phyloP scores from a whole-genome alignment of 108 stramenopile genomes.

The Pseudonitzschia multiseries region DNA sequence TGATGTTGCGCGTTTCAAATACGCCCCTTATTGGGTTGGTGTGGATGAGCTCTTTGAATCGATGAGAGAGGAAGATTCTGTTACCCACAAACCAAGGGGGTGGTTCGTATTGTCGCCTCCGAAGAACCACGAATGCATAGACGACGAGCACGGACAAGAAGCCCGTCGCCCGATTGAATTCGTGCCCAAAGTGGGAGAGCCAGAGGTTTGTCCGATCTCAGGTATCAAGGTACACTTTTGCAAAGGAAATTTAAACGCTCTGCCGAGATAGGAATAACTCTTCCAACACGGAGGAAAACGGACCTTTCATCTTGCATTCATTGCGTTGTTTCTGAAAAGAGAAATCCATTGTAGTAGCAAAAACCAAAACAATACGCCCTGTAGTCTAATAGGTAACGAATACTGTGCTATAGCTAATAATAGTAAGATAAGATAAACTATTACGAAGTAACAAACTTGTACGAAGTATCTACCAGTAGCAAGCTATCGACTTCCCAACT shows the following conservation, averaged over 20 bases:
- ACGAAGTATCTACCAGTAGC: too few species aligned
- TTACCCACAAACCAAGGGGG: slow-evolving; percentile 79
- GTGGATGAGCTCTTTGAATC: slow-evolving; percentile 52
- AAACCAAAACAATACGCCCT: too few species aligned
- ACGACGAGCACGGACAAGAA: slow-evolving; percentile 22
- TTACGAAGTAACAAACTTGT: too few species aligned
- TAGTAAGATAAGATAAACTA: too few species aligned
- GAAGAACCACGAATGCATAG: slow-evolving; percentile 19
- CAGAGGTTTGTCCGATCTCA: slow-evolving; percentile 59
- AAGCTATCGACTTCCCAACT: too few species aligned
- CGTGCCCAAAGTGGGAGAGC: slow-evolving; percentile 60
- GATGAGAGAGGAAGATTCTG: slow-evolving; percentile 66
- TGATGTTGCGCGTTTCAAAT: slow-evolving; percentile 92
- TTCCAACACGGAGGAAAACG: background rate
- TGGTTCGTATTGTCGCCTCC: slow-evolving; percentile 79
- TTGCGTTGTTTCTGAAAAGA: background rate
- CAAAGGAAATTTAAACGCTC: slow-evolving; percentile 23
- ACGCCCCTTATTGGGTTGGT: slow-evolving; percentile 91
- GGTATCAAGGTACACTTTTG: slow-evolving; percentile 66
- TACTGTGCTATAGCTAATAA: too few species aligned
- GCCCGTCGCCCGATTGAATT: slow-evolving; percentile 61
- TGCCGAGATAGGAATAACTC: background rate
- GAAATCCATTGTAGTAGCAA: too few species aligned
- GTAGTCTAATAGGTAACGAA: too few species aligned
- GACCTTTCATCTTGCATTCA: background rate